Conservation (phyloP, 495 filamentous ascomycete species). For the Daldinia grandis region DNA sequence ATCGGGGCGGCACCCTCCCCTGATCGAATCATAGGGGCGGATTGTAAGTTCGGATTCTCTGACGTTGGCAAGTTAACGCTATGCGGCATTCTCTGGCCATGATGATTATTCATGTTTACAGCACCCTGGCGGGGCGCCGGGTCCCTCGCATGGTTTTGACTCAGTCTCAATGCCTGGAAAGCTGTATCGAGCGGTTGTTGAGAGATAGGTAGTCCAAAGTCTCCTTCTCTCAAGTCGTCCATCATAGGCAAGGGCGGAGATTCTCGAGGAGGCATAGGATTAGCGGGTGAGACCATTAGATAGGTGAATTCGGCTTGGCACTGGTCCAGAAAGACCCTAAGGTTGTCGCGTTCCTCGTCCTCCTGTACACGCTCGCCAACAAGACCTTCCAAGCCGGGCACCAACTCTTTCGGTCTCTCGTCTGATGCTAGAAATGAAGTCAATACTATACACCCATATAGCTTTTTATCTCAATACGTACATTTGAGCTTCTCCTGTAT, state of each 20-base stretch:
- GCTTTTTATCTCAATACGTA: conserved; percentile 28
- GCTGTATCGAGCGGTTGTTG: conserved; percentile 47
- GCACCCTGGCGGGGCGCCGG: conserved; percentile 52
- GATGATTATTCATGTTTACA: conserved; percentile 63
- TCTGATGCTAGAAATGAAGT: conserved; percentile 30
- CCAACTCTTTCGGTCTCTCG: conserved; percentile 40
- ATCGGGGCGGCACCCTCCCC: conserved; percentile 44
- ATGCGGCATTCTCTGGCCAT: conserved; percentile 52
- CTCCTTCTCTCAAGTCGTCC: conserved; percentile 59
- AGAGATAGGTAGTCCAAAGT: conserved; percentile 50
- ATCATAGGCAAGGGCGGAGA: conserved; percentile 59
- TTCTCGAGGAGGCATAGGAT: conserved; percentile 66
- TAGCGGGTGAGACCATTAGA: conserved; percentile 69
- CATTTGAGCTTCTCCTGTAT: conserved; percentile 59
- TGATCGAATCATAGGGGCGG: conserved; percentile 56
- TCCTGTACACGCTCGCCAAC: conserved; percentile 40
- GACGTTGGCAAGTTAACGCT: conserved; percentile 45
- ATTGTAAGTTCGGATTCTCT: conserved; percentile 53
- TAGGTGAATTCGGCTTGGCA: conserved; percentile 72
- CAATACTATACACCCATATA: conserved; percentile 1
- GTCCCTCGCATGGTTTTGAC: conserved; percentile 56
- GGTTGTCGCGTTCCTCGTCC: conserved; percentile 64
- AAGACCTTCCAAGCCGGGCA: conserved; percentile 42
- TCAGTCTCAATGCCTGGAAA: conserved; percentile 48
- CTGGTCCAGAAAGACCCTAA: conserved; percentile 69